Evolutionary conservation across 805 yeast genomes (phyloP).

Genomic region (Metschnikowia gelsemii): DNA sequence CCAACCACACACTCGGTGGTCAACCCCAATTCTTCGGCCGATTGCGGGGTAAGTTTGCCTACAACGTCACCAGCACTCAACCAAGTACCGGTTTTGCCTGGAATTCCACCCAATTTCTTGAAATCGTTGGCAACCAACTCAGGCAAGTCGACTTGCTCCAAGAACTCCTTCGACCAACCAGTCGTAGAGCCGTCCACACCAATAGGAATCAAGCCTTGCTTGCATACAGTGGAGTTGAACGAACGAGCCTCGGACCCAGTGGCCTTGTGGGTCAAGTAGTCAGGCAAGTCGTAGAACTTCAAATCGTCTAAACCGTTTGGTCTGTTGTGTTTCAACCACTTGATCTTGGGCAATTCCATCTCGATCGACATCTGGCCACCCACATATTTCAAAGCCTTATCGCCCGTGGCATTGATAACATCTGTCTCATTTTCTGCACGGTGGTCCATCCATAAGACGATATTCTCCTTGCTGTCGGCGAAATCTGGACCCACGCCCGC

Average conservation of each 20-base stretch:
- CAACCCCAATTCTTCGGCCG: constrained; percentile 84
- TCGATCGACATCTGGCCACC: constrained; percentile 98
- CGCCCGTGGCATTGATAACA: constrained; percentile 75
- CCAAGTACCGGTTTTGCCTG: constrained; percentile 68
- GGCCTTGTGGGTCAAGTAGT: constrained; percentile 86
- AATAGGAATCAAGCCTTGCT: constrained; percentile 89
- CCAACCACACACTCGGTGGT: constrained; percentile 81
- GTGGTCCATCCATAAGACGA: constrained; percentile 98
- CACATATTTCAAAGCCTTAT: constrained; percentile 80
- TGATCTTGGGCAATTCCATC: constrained; percentile 96
- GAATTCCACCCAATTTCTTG: constrained; percentile 78
- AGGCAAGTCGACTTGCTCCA: constrained; percentile 63
- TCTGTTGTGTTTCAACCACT: constrained; percentile 89
- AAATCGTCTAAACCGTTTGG: constrained; percentile 58
- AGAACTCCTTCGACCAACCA: constrained; percentile 89
- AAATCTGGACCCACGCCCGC: constrained; percentile 93
- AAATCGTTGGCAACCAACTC: constrained; percentile 80
- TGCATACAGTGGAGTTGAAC: constrained; percentile 88
- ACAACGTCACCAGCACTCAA: constrained; percentile 88
- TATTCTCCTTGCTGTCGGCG: constrained; percentile 66
- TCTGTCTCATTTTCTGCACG: constrained; percentile 82
- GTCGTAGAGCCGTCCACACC: constrained; percentile 84
- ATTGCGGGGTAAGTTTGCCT: constrained; percentile 61
- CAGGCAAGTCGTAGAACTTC: constrained; percentile 91
- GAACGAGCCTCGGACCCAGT: constrained; percentile 86